phyloP scores from a whole-genome alignment of 331 rosid genomes.

The Arachis monticola region DNA sequence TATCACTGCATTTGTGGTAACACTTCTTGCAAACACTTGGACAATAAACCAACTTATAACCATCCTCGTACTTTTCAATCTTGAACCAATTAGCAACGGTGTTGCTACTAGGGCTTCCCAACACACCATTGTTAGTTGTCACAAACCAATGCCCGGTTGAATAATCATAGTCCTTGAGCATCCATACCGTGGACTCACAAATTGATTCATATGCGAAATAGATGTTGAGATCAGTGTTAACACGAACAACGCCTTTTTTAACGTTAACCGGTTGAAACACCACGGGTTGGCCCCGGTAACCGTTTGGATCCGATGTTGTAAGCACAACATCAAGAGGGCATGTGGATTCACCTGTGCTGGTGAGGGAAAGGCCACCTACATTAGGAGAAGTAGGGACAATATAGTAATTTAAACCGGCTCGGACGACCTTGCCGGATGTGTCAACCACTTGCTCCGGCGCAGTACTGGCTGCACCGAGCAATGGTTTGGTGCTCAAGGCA shows the following conservation, averaged over 20 bases:
- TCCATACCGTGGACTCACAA: constrained; percentile 49
- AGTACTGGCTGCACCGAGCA: constrained; percentile 15
- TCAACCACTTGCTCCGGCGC: constrained; percentile 42
- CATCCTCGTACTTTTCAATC: constrained; percentile 42
- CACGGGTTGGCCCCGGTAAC: neutral
- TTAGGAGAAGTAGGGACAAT: constrained; percentile 37
- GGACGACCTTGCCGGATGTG: constrained; percentile 42
- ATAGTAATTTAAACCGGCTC: constrained; percentile 35
- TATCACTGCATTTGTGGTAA: constrained; percentile 37
- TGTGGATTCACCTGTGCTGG: constrained; percentile 2
- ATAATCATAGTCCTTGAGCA: constrained; percentile 33
- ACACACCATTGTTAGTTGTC: constrained; percentile 41
- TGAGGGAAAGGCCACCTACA: constrained; percentile 43
- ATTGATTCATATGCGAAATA: too few relatives aligned
- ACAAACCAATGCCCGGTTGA: constrained; percentile 43
- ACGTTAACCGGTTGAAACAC: constrained; percentile 20
- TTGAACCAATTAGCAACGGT: constrained; percentile 56
- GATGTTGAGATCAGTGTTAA: constrained; percentile 54
- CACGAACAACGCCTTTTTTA: constrained; percentile 41
- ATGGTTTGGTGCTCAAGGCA: constrained; percentile 33
- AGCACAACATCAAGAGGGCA: constrained; percentile 54
- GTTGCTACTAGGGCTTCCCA: constrained; percentile 46
- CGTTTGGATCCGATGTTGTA: neutral
- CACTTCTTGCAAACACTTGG: constrained; percentile 52
- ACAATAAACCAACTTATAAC: constrained; percentile 52